Conservation (phyloP, 2,329 filamentous ascomycete species). For the Cytospora schulzeri region DNA sequence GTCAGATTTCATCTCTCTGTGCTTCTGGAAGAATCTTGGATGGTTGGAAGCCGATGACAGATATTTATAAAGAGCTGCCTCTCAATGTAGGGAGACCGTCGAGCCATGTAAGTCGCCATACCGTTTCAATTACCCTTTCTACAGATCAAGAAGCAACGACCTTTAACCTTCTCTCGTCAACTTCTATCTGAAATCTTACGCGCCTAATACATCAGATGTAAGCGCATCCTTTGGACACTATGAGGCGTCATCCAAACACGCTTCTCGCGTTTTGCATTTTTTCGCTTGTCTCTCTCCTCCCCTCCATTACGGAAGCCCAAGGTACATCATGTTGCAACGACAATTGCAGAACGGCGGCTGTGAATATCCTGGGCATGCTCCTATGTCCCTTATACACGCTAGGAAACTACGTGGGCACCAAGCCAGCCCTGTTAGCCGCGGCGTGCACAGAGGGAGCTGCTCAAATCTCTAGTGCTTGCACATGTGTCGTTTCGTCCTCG, state of each 20-base stretch:
- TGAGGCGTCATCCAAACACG: background rate
- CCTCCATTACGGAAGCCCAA: background rate
- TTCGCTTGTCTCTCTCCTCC: background rate
- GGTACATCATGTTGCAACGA: background rate
- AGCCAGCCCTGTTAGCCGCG: background rate
- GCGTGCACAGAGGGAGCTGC: background rate
- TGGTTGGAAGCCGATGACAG: background rate
- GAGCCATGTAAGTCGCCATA: background rate
- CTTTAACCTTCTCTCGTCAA: background rate
- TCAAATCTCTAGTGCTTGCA: slow-evolving; percentile 5
- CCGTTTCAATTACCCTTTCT: background rate
- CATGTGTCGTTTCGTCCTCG: background rate
- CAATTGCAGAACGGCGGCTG: background rate
- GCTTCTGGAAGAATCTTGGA: background rate
- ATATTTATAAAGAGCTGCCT: background rate
- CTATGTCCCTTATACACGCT: background rate
- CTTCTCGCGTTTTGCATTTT: background rate
- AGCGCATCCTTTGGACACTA: background rate
- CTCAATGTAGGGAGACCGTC: background rate
- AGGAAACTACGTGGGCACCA: background rate
- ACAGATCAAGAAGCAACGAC: background rate
- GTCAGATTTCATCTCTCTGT: background rate
- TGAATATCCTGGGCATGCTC: background rate
- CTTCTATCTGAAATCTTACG: background rate
- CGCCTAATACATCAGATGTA: background rate